Evolutionary conservation across 257 asterid genomes (phyloP).

Genomic region (Linaria vulgaris): DNA sequence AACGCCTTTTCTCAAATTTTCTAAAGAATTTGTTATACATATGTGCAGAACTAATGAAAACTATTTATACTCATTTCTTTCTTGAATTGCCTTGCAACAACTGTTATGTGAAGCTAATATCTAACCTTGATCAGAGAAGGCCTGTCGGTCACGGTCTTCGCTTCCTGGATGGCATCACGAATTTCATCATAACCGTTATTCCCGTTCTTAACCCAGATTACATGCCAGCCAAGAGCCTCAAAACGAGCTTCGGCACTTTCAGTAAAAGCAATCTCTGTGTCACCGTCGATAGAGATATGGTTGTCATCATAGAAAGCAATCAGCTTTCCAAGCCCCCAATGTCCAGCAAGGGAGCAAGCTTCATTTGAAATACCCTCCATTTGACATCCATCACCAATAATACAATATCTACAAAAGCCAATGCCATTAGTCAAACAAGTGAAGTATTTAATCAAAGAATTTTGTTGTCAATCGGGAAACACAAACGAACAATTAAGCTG

Average conservation of each 20-base stretch:
- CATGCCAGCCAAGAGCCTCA: slow-evolving; percentile 96
- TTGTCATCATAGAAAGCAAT: slow-evolving; percentile 93
- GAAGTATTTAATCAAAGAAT: not conserved
- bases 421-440: slow-evolving; percentile 29
- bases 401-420: slow-evolving; percentile 43
- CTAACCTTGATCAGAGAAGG: slow-evolving; percentile 85
- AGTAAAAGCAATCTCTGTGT: slow-evolving; percentile 94
- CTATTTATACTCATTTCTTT: not conserved
- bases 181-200: slow-evolving; percentile 92
- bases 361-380: slow-evolving; percentile 97
- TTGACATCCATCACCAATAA: slow-evolving; percentile 86
- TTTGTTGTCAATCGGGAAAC: not conserved
- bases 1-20: not conserved
- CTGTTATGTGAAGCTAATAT: not conserved
- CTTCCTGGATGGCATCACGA: slow-evolving; percentile 93
- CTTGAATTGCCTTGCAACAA: slow-evolving; percentile 16
- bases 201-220: slow-evolving; percentile 95
- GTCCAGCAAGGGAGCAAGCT: slow-evolving; percentile 95
- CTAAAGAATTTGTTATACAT: not conserved
- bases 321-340: slow-evolving; percentile 95
- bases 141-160: slow-evolving; percentile 87
- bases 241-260: slow-evolving; percentile 80
- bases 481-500: not conserved
- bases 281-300: slow-evolving; percentile 95
- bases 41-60: slow-evolving; percentile 1